Base-by-base conservation (phyloP, 257 asterid genomes). In the Solanum dulcamara region DNA sequence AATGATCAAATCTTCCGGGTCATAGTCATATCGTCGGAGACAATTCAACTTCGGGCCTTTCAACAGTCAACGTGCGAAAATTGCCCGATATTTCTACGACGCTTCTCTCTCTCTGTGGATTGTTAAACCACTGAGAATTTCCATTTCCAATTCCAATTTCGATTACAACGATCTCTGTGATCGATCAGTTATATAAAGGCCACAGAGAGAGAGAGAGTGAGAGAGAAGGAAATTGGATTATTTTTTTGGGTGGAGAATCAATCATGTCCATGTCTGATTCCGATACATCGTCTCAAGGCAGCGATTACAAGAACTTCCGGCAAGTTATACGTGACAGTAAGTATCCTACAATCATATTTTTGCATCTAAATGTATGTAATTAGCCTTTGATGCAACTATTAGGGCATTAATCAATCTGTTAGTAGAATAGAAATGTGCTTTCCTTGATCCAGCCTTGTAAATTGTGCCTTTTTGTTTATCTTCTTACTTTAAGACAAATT, bases 201-300 rank as follows among this genome's bases (percentile, higher is more conserved):
- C 17, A 68, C 32, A 67, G 4, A 46, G 9, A 83, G 68, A 37
- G 81, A 44, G 81, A 40, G 5, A 26, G 14, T 26, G 66, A 37
- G 75, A 44, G 5, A 28, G 18, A 37, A 66, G n/a, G 53, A 40
- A 13, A 38, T 35, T 60, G 51, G 8, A 59, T 48, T 38, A 55
- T 79, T 13, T 64, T 22, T 32, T 70, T 70, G 35, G 28, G 62
- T 46, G 26, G n/a, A 15, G 46, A 80, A 35, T 38, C 24, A 38
- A 86, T 33, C 51, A 91, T 91, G 93, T 91, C 95, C 84, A 91
- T 90, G 87, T 91, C 94, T 13, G 96, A 93, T 90, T 91, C 94
- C 50, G 93, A 93, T 84, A 85, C 92, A 85, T 91, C 93, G 87
- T 93, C 94, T 74, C 96, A 91, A 80, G 90, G 91, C 80, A 85